Evolutionary conservation across 106 monocot species (phyloP), one percentile per base, ranked within the genome.

Genomic region (Ottelia alismoides): DNA sequence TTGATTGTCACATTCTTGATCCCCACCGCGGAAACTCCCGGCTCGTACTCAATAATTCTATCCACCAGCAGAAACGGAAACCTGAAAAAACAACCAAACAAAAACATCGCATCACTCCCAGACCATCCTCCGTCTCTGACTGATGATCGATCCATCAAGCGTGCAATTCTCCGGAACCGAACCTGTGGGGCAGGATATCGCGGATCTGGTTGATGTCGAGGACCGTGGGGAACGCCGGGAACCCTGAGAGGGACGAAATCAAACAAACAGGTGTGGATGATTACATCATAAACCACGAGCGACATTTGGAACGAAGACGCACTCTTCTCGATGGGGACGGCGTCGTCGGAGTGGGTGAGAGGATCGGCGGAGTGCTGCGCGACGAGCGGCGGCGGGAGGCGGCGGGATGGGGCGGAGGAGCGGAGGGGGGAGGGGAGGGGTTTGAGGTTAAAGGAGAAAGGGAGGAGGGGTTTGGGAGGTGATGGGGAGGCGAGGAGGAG

Each of bases 1-100:
- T n/a, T n/a, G n/a, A n/a, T n/a, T n/a, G n/a, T n/a, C n/a, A n/a
- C n/a, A n/a, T n/a, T n/a, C n/a, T n/a, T n/a, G n/a, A n/a, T n/a
- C n/a, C n/a, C n/a, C 19, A 91, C 90, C 9, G 84, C 90, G 1
- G 77, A 75, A 11, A 72, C 78, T 52, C 90, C 84, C 16, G 90
- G 65, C 49, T 78, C 44, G 61, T 81, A 84, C 60, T 91, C 90
- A 14, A 91, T 78, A 60, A 91, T 81, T 81, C 90, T 81, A 78
- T 91, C 90, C 56, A 91, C 90, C 17, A 91, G 63, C 30, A 84
- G 71, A 56, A 91, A 91, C 20, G 90, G 90, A 43, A 85, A 91
- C 69, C 90, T 91, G 46, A 14, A 5, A 24, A 9, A n/a, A n/a
- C 11, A 47, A 26, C 27, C 44, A 25, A n/a, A n/a, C n/a, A n/a